Percentiles rank a stretch among this genome's conserved stretches.
Conservation (phyloP, 2,329 filamentous ascomycete genomes). For the Pseudocercospora fuligena region DNA sequence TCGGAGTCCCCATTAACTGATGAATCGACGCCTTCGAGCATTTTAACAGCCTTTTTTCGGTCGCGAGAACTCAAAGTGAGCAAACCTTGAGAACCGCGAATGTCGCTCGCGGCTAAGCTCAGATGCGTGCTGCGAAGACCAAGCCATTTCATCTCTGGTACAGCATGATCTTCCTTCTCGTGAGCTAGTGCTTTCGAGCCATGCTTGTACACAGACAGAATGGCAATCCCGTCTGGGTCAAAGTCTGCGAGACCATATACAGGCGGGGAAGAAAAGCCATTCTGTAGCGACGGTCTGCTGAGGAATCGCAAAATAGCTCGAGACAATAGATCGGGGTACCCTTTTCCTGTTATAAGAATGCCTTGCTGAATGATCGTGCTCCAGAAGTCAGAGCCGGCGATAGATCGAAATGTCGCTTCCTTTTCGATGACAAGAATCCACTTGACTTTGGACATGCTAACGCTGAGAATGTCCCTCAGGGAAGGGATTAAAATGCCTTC, state of each 20-base stretch:
- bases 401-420: conserved; percentile 77
- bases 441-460: conserved; percentile 56
- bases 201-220: conserved; percentile 73
- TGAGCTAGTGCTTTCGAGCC: conserved; percentile 68
- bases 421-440: conserved; percentile 82
- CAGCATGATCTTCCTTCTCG: conserved; percentile 56
- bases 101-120: conserved; percentile 24
- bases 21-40: conserved; percentile 48
- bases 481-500: conserved; percentile 67
- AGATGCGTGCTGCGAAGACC: conserved; percentile 57
- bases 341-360: conserved; percentile 76
- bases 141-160: conserved; percentile 66
- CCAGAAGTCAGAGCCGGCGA: conserved; percentile 65
- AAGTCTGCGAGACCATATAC: conserved; percentile 72
- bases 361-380: conserved; percentile 58
- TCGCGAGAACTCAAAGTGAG: conserved; percentile 62
- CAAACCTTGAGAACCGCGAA: conserved; percentile 46
- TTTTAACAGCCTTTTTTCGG: conserved; percentile 59
- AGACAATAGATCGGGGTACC: conserved; percentile 77
- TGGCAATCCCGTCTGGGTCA: conserved; percentile 76
- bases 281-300: conserved; percentile 50
- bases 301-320: conserved; percentile 66
- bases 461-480: conserved; percentile 52
- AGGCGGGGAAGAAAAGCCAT: conserved; percentile 51
- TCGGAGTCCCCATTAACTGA: conserved; percentile 8